phyloP scores from a whole-genome alignment of 1,284 basidiomycete genomes.

The Moesziomyces parantarcticus region DNA sequence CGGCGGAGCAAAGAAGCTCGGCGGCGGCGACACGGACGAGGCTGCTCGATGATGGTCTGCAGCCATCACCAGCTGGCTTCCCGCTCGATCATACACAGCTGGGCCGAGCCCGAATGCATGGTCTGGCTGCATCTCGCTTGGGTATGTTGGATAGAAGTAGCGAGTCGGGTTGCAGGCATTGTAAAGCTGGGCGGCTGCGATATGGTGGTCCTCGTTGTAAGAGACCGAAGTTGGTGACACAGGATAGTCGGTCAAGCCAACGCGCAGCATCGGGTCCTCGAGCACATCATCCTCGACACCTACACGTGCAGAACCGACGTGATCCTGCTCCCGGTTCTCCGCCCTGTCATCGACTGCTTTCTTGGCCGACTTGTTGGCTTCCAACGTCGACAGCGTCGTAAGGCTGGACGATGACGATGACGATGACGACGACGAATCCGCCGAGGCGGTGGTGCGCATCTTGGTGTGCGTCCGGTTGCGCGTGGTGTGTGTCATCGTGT shows the following conservation, averaged over 20 bases:
- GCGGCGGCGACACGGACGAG: constrained; percentile 25
- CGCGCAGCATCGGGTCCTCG: constrained; percentile 32
- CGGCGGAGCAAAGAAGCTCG: constrained; percentile 14
- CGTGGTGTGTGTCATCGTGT: constrained; percentile 43
- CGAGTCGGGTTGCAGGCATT: constrained; percentile 21
- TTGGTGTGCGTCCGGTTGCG: constrained; percentile 28
- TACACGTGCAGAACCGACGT: neutral
- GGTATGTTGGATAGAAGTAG: constrained; percentile 13
- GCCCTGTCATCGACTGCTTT: constrained; percentile 1
- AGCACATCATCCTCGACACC: constrained; percentile 16
- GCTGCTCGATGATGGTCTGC: constrained; percentile 16
- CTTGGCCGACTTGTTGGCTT: neutral
- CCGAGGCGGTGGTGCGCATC: constrained; percentile 25
- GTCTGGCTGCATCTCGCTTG: constrained; percentile 8
- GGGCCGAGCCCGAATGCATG: constrained; percentile 6
- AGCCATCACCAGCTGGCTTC: constrained; percentile 5
- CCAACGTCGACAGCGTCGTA: neutral
- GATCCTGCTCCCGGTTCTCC: constrained; percentile 14
- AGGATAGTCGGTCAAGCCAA: constrained; percentile 30
- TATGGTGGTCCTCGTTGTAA: constrained; percentile 38
- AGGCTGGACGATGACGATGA: neutral
- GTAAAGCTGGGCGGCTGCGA: constrained; percentile 37
- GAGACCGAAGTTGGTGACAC: constrained; percentile 6
- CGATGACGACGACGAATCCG: neutral
- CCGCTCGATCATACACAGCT: constrained; percentile 5